Conservation (phyloP, 306 rosid species). For the Casuarina cunninghamiana region DNA sequence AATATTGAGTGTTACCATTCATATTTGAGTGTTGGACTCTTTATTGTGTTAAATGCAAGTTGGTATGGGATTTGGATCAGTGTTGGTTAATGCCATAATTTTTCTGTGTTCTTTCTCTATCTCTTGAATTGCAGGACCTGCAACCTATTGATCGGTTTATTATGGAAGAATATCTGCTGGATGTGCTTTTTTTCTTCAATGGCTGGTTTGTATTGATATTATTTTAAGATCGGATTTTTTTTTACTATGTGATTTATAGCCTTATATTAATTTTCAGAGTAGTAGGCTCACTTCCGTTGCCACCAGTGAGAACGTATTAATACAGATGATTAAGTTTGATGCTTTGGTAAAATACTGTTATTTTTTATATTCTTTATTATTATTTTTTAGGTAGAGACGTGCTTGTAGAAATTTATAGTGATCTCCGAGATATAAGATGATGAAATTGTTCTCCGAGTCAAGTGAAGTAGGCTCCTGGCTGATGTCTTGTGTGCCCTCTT, state of each 20-base stretch:
- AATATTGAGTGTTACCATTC: constrained; percentile 2
- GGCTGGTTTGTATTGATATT: constrained; percentile 76
- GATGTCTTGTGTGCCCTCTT: neutral
- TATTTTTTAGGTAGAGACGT: neutral
- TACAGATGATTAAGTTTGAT: neutral
- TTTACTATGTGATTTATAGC: neutral
- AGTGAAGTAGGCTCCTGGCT: no score
- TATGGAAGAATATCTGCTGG: constrained; percentile 95
- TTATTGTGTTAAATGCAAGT: constrained; percentile 1
- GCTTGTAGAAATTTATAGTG: neutral
- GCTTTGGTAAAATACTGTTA: neutral
- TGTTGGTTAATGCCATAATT: constrained; percentile 15
- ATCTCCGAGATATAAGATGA: neutral
- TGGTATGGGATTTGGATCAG: neutral
- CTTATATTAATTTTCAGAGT: neutral
- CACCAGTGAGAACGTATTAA: neutral
- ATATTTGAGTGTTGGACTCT: neutral
- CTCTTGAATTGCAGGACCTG: constrained; percentile 68
- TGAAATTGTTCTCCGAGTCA: no score
- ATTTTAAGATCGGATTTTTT: neutral
- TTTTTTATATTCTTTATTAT: no score
- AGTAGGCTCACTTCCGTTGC: neutral
- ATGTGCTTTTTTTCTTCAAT: constrained; percentile 92
- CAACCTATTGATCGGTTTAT: constrained; percentile 90
- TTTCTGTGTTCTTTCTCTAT: constrained; percentile 10